These are phyloP conservation scores for Monilinia vaccinii-corymbosi DNA, from an alignment of 2,329 filamentous ascomycete species.

Conservation along the genomic window DNA sequence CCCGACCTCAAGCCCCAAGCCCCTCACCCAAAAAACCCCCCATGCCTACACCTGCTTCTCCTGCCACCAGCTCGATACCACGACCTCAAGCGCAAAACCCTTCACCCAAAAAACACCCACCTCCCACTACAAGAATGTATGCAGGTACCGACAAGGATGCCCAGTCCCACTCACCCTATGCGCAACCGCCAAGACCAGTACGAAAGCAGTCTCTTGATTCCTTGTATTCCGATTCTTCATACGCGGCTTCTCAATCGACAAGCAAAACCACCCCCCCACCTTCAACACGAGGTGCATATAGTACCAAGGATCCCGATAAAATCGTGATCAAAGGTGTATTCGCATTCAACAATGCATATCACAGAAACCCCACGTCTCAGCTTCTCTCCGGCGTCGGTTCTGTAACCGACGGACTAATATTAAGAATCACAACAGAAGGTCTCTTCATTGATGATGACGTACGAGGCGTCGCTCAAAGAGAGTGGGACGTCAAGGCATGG, in stretches of 20 bases:
- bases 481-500: constrained; percentile 99
- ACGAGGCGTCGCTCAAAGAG: constrained; percentile 80
- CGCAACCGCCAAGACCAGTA: constrained; percentile 50
- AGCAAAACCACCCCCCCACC: constrained; percentile 75
- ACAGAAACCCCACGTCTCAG: constrained; percentile 82
- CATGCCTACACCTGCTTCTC: constrained; percentile 20
- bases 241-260: constrained; percentile 76
- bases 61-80: constrained; percentile 30
- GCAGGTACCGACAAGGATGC: constrained; percentile 51
- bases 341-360: constrained; percentile 80
- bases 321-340: constrained; percentile 93
- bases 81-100: constrained; percentile 27
- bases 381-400: constrained; percentile 74
- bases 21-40: constrained; percentile 36
- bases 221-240: constrained; percentile 75
- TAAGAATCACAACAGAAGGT: constrained; percentile 88
- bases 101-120: constrained; percentile 36
- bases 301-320: constrained; percentile 87
- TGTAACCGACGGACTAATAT: constrained; percentile 84
- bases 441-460: constrained; percentile 97
- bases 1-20: constrained; percentile 28
- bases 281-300: constrained; percentile 68
- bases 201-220: constrained; percentile 57
- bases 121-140: constrained; percentile 47
- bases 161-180: constrained; percentile 71